Evolutionary conservation across 164 flowering plant genomes (phyloP).

Genomic region (Santalum album): DNA sequence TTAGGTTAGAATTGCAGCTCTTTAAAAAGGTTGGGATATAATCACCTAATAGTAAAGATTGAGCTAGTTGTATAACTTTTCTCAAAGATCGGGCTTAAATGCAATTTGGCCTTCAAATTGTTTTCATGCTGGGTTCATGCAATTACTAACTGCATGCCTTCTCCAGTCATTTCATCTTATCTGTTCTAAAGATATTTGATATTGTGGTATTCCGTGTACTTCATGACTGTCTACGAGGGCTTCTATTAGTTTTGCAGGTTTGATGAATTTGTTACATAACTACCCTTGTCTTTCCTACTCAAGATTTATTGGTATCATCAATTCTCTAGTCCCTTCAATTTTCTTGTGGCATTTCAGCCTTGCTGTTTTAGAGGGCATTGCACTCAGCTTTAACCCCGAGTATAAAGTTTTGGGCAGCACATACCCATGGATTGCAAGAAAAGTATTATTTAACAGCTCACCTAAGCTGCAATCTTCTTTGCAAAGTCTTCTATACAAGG

Average conservation of each 20-base stretch:
- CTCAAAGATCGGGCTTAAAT: too few relatives aligned
- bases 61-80: too few relatives aligned
- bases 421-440: constrained; percentile 97
- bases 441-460: constrained; percentile 81
- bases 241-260: not conserved
- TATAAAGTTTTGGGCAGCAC: constrained; percentile 93
- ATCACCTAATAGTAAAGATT: too few relatives aligned
- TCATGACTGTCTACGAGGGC: too few relatives aligned
- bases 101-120: too few relatives aligned
- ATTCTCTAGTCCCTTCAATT: not conserved
- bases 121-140: too few relatives aligned
- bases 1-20: too few relatives aligned
- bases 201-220: too few relatives aligned
- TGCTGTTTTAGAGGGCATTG: constrained; percentile 96
- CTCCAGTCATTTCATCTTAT: too few relatives aligned
- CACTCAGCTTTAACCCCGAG: constrained; percentile 59
- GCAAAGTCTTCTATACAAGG: constrained; percentile 76
- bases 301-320: not conserved
- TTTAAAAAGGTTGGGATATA: too few relatives aligned
- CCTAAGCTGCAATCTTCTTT: constrained; percentile 68
- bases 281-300: not conserved
- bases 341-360: constrained; percentile 41
- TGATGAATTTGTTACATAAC: not conserved
- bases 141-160: too few relatives aligned
- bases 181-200: too few relatives aligned